Conservation (phyloP, 164 flowering plant genomes). For the Stephania yunnanensis region DNA sequence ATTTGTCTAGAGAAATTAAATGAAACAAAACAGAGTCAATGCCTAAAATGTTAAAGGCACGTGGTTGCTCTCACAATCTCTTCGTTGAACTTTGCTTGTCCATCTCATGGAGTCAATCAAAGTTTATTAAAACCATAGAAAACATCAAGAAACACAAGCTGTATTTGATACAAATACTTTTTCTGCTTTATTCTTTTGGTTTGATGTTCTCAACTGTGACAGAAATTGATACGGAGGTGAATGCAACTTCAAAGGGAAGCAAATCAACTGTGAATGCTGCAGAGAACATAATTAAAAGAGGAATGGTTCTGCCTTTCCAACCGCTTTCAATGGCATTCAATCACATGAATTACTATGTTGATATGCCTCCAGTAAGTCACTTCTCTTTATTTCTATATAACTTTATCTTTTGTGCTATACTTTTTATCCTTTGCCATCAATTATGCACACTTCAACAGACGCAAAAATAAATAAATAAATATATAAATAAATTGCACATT, state of each 20-base stretch:
- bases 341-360: conserved; percentile 53
- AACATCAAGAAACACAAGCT: too few relatives aligned
- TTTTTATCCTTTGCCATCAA: not conserved
- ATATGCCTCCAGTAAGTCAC: conserved; percentile 59
- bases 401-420: too few relatives aligned
- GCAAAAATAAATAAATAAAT: not conserved
- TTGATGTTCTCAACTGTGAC: conserved; percentile 7
- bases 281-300: conserved; percentile 25
- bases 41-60: too few relatives aligned
- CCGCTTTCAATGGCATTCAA: conserved; percentile 51
- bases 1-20: too few relatives aligned
- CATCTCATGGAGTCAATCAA: too few relatives aligned
- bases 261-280: conserved; percentile 7
- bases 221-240: conserved; percentile 24
- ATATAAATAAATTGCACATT: not conserved
- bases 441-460: not conserved
- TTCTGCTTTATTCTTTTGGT: not conserved
- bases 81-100: not conserved
- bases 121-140: too few relatives aligned
- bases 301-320: conserved; percentile 64
- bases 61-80: too few relatives aligned
- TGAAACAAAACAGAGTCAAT: too few relatives aligned
- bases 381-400: conserved; percentile 3
- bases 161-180: not conserved
- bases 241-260: conserved; percentile 13